Evolutionary conservation across 129 eudicot species (phyloP).

Genomic region (Rutidosis leptorrhynchoides): DNA sequence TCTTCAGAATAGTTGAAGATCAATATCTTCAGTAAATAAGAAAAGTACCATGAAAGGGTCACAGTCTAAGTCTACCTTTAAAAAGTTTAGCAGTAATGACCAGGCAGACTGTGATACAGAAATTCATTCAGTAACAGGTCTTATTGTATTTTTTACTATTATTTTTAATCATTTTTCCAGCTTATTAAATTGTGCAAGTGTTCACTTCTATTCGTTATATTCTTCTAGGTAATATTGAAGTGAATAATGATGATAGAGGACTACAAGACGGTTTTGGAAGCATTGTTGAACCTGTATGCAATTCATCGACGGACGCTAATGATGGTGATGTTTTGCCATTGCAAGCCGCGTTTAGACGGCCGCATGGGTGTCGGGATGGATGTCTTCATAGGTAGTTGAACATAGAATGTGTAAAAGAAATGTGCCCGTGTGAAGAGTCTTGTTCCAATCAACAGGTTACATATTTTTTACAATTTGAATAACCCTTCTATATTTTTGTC

Average conservation of each 20-base stretch:
- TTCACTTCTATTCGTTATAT: slow-evolving; percentile 2
- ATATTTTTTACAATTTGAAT: no score
- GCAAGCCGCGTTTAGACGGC: slow-evolving; percentile 74
- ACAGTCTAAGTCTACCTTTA: slow-evolving; percentile 24
- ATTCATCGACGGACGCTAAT: slow-evolving; percentile 28
- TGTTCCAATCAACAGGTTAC: slow-evolving; percentile 96
- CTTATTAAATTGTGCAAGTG: slow-evolving; percentile 4
- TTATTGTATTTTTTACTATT: neutral
- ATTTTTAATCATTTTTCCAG: neutral
- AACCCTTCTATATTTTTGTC: neutral
- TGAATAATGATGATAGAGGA: slow-evolving; percentile 38
- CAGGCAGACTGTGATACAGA: slow-evolving; percentile 29
- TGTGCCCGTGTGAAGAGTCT: slow-evolving; percentile 91
- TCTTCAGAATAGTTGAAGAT: slow-evolving; percentile 34
- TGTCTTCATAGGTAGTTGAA: slow-evolving; percentile 92
- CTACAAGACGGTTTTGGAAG: slow-evolving; percentile 30
- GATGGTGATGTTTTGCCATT: slow-evolving; percentile 70
- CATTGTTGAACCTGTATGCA: slow-evolving; percentile 23
- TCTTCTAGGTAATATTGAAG: slow-evolving; percentile 38
- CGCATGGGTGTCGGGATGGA: slow-evolving; percentile 78
- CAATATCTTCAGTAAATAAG: slow-evolving; percentile 29
- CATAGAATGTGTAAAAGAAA: slow-evolving; percentile 88
- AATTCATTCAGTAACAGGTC: slow-evolving; percentile 44
- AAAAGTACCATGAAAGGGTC: slow-evolving; percentile 33
- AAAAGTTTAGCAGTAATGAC: slow-evolving; percentile 25